These are phyloP conservation scores for Tremella yokohamensis DNA, from an alignment of 768 basidiomycete species.

Conservation along the genomic window DNA sequence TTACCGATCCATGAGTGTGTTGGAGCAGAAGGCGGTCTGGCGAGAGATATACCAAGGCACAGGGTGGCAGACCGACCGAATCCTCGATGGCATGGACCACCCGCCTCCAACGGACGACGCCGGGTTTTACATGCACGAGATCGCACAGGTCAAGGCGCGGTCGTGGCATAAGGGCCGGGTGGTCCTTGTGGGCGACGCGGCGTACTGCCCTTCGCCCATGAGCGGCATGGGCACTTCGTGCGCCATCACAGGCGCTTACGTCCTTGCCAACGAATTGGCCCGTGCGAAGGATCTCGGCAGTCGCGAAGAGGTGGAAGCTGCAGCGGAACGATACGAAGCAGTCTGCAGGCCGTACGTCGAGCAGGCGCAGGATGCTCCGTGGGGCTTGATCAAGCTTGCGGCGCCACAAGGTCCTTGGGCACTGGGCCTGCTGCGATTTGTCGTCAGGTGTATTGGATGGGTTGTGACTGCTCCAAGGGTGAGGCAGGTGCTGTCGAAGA, in stretches of 20 bases:
- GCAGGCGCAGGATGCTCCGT: too few relatives aligned
- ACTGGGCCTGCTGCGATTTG: too few relatives aligned
- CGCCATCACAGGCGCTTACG: constrained; percentile 32
- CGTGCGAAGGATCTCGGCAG: too few relatives aligned
- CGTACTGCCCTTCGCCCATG: constrained; percentile 29
- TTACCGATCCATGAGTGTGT: not conserved
- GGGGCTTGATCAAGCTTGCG: too few relatives aligned
- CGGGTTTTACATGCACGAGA: constrained; percentile 26
- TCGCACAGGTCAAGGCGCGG: constrained; percentile 21
- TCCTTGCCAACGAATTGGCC: constrained; percentile 37
- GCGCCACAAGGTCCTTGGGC: too few relatives aligned
- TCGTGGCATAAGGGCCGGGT: constrained; percentile 21
- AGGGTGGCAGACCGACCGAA: constrained; percentile 28
- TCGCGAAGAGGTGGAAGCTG: too few relatives aligned
- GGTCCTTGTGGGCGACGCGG: constrained; percentile 39
- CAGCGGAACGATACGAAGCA: too few relatives aligned
- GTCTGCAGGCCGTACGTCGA: too few relatives aligned
- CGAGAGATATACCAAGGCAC: constrained; percentile 11
- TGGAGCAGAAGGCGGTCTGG: constrained; percentile 16
- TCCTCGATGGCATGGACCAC: constrained; percentile 21
- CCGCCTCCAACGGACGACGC: constrained; percentile 16
- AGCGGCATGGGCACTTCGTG: constrained; percentile 38
- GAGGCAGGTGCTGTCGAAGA: too few relatives aligned
- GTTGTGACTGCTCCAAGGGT: too few relatives aligned
- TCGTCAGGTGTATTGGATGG: too few relatives aligned